Base-by-base conservation (phyloP, 495 filamentous ascomycete species). In the Trichoderma parareesei region DNA sequence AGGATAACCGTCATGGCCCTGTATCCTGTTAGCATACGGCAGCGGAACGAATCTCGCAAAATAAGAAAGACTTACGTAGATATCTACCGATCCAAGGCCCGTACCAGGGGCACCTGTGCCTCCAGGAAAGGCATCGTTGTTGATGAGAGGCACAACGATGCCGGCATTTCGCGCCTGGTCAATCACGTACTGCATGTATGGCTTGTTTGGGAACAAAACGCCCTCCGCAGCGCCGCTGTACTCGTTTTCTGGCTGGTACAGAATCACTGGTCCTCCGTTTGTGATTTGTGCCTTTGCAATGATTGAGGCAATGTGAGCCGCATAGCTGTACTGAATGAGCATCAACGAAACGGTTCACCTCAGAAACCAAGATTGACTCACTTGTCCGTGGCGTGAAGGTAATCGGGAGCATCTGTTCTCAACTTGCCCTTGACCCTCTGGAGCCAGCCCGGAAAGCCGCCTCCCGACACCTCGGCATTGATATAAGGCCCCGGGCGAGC, bases 401-500 rank as follows among this genome's bases (percentile, higher is more conserved):
- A 61, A 40, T 40, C 60, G 18, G 38, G 16, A n/a, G 60, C 38
- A 37, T 43, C 38, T 6, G 85, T 82, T 38, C 85, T 74, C 6
- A 87, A 73, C 10, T 74, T 73, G 0, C 85, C 84, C 64, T 86
- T 40, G 38, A 61, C 38, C 14, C 60, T 40, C 11, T n/a, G 3
- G 2, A 61, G 60, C 60, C 60, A 61, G 37, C 60, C 60, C 38
- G 60, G 60, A 33, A 61, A 61, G 13, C 60, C 60, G 18, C 60
- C 60, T 9, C 60, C 60, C 11, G 60, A 61, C n/a, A 41, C 60
- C 73, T 86, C 85, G 72, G 77, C 85, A 66, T 87, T 87, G 67
- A 75, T 73, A 69, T 87, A 87, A 1, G 85, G 85, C 0, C 85
- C 85, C 1, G 85, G 75, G 55, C 85, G 76, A 38, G 82, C 77